These are phyloP conservation scores for Sclerotinia spermophila DNA, from an alignment of 2,329 filamentous ascomycete species.

Conservation along the genomic window DNA sequence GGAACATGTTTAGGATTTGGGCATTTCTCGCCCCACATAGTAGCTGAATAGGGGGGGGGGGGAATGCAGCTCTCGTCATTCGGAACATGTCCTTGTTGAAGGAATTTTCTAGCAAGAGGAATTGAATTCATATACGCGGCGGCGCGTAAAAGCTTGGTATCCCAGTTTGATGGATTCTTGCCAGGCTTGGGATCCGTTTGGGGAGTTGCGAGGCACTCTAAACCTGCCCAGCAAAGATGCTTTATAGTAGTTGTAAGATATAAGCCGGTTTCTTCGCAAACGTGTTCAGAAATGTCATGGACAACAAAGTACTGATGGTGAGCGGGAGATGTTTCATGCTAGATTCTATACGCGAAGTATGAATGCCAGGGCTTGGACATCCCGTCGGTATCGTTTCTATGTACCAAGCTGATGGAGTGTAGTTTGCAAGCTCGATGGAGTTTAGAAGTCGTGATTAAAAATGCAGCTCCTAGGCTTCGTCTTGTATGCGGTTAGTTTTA, in stretches of 20 bases:
- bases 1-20: not conserved
- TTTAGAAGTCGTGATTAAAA: slow-evolving; percentile 2
- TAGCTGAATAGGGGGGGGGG: not conserved
- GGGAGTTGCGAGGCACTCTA: not conserved
- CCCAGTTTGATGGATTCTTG: not conserved
- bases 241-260: slow-evolving; percentile 18
- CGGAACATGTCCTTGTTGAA: not conserved
- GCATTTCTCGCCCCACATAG: not conserved
- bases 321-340: slow-evolving; percentile 8
- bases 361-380: slow-evolving; percentile 22
- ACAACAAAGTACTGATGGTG: slow-evolving; percentile 18
- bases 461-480: too few species aligned
- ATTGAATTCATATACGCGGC: not conserved
- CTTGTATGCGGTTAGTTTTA: too few species aligned
- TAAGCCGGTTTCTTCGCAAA: slow-evolving; percentile 18
- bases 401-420: not conserved
- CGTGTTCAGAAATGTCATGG: slow-evolving; percentile 14
- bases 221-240: slow-evolving; percentile 22
- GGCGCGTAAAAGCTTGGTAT: not conserved
- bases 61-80: not conserved
- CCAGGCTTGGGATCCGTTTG: not conserved
- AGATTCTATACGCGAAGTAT: slow-evolving; percentile 23
- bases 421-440: not conserved
- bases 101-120: not conserved
- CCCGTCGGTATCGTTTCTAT: slow-evolving; percentile 15